Percentiles rank a stretch among this genome's conserved stretches.
These are phyloP conservation scores for Cadophora gregata DNA, from an alignment of 2,329 filamentous ascomycete genomes.

Conservation along the genomic window DNA sequence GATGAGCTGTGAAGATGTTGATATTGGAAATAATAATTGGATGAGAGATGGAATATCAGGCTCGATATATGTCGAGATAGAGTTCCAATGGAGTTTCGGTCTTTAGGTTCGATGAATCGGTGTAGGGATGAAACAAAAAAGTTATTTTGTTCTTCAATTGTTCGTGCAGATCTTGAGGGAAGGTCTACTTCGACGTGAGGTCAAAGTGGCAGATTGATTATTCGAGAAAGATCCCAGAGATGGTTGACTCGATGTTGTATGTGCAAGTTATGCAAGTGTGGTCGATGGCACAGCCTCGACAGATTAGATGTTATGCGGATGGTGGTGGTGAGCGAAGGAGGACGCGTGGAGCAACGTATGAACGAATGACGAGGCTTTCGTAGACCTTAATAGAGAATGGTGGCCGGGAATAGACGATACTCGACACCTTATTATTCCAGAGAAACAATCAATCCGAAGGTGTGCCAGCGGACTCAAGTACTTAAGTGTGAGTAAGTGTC, in stretches of 20 bases:
- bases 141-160: constrained; percentile 5
- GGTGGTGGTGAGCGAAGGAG: constrained; percentile 2
- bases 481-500: constrained; percentile 41
- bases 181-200: constrained; percentile 8
- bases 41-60: constrained; percentile 13
- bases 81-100: constrained; percentile 14
- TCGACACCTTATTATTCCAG: constrained; percentile 21
- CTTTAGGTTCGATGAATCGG: not conserved
- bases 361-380: constrained; percentile 42
- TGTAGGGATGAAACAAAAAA: constrained; percentile 15
- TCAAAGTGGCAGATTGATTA: not conserved
- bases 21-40: constrained; percentile 1
- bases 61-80: constrained; percentile 9
- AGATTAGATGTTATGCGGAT: constrained; percentile 22
- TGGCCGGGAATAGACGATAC: constrained; percentile 22
- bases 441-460: constrained; percentile 31
- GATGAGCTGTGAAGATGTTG: constrained; percentile 17
- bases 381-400: constrained; percentile 32
- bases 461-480: constrained; percentile 30
- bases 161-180: constrained; percentile 17
- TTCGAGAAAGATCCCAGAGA: constrained; percentile 5
- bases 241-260: constrained; percentile 5
- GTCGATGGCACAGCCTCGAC: constrained; percentile 37
- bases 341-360: constrained; percentile 30
- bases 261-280: constrained; percentile 23